Base-by-base conservation (phyloP, 495 filamentous ascomycete genomes). In the Aspergillus biplanus region DNA sequence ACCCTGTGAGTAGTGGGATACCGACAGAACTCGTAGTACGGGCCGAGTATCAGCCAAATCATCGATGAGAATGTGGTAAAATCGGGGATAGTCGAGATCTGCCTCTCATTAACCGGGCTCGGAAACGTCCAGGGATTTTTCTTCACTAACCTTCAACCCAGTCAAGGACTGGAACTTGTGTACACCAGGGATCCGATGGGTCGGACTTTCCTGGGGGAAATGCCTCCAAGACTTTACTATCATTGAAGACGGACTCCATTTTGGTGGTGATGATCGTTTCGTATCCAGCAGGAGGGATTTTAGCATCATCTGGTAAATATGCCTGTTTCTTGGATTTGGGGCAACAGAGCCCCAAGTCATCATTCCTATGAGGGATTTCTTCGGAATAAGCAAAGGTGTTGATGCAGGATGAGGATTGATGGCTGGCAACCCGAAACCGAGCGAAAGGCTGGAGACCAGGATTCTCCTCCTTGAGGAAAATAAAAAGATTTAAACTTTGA, bases 211-310 rank as follows among this genome's bases (percentile, higher is more conserved):
- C 52, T n/a, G 16, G 27, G 52, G 15, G 16, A 33, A 32, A 54
- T 13, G 21, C 18, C 7, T 35, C 4, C 15, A 33, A 32, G 13
- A 32, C 52, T 33, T 8, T 15, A 33, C 27, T 31, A 15, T 54
- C 52, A 15, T 54, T 54, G 52, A 54, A 54, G 52, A 54, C 52
- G 7, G 33, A 1, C 11, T 54, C 52, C 52, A 54, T 54, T 54
- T n/a, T 44, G 39, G 21, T 27, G 21, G 21, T 27, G 21, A 27
- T 27, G 1, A 27, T 27, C 21, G 1, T 27, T 27, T 27, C 21
- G 21, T 27, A 27, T 27, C 1, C 21, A 27, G 21, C 21, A 2
- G 21, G 21, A 27, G 2, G 1, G 21, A 2, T 1, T 27, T 27
- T 27, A 27, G 21, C 21, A 27, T 27, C 21, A 27, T 27, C 21